A percentile compares a stretch with the other conserved stretches of the same genome.
phyloP scores from a whole-genome alignment of 192 early-diverging fungal genomes.

The Obelidium mucronatum region DNA sequence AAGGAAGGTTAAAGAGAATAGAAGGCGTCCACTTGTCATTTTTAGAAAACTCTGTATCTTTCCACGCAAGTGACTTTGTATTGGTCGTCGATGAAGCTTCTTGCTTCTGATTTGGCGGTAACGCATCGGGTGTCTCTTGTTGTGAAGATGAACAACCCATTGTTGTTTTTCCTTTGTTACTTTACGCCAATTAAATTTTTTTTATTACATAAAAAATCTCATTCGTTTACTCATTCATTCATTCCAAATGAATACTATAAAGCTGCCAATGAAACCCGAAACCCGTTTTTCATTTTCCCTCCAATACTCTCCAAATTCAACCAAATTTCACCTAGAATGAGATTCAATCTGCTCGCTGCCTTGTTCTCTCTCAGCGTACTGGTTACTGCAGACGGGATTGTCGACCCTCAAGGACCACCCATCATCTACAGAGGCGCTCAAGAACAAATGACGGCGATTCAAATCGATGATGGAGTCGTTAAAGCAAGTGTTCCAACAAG shows the following conservation, averaged over 20 bases:
- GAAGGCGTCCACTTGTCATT: conserved; percentile 5
- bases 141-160: conserved; percentile 27
- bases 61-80: neutral
- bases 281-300: too few relatives aligned
- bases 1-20: conserved; percentile 18
- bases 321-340: too few relatives aligned
- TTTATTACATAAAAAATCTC: too few relatives aligned
- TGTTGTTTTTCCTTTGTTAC: too few relatives aligned
- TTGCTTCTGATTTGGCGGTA: neutral
- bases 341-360: too few relatives aligned
- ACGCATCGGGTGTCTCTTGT: conserved; percentile 4
- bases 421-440: neutral
- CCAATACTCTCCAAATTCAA: too few relatives aligned
- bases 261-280: too few relatives aligned
- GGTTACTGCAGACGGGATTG: neutral
- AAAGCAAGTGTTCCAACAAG: neutral
- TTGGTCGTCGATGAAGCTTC: neutral
- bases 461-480: neutral
- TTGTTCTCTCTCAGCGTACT: too few relatives aligned
- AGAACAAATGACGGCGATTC: neutral
- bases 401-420: neutral
- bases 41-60: conserved; percentile 14
- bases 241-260: too few relatives aligned
- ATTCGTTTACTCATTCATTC: too few relatives aligned
- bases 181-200: too few relatives aligned